Evolutionary conservation across 768 basidiomycete genomes (phyloP).

Genomic region (Leccinum uliginosum): DNA sequence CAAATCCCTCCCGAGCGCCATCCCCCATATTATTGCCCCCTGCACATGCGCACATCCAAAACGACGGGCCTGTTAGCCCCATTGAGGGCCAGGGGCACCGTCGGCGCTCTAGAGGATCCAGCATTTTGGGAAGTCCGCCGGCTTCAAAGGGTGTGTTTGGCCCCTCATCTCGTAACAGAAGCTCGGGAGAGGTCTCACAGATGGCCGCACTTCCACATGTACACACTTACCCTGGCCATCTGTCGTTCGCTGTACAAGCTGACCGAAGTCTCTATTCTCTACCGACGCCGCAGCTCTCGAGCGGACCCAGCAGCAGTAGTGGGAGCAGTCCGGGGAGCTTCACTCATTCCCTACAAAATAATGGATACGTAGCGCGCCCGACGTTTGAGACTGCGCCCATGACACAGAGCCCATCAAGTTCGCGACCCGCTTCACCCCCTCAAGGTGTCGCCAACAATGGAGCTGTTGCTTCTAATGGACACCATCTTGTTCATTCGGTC

Average conservation of each 20-base stretch:
- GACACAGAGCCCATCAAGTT: slow-evolving; percentile 46
- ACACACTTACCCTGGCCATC: slow-evolving; percentile 31
- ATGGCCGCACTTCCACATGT: slow-evolving; percentile 26
- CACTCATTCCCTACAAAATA: slow-evolving; percentile 34
- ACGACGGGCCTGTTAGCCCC: slow-evolving; percentile 31
- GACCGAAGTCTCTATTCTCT: slow-evolving; percentile 30
- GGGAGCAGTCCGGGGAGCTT: slow-evolving; percentile 59
- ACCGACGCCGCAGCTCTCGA: slow-evolving; percentile 60
- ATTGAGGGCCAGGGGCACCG: slow-evolving; percentile 29
- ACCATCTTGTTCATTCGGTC: slow-evolving; percentile 79
- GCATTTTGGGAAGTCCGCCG: slow-evolving; percentile 38
- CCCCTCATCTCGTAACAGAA: slow-evolving; percentile 27
- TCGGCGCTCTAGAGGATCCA: slow-evolving; percentile 27
- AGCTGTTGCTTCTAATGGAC: slow-evolving; percentile 35
- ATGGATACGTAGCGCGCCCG: slow-evolving; percentile 16
- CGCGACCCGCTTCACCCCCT: slow-evolving; percentile 59
- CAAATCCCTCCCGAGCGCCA: slow-evolving; percentile 65
- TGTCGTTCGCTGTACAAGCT: slow-evolving; percentile 26
- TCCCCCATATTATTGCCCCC: slow-evolving; percentile 68
- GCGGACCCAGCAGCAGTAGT: slow-evolving; percentile 55
- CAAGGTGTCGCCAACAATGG: slow-evolving; percentile 32
- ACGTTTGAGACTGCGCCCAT: slow-evolving; percentile 26
- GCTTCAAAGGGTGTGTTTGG: slow-evolving; percentile 24
- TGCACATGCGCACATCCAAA: slow-evolving; percentile 26
- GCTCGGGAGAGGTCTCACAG: slow-evolving; percentile 29